Evolutionary conservation across 2,329 filamentous ascomycete genomes (phyloP), one percentile per base, ranked within the genome.

Genomic region (Cercospora zeina): DNA sequence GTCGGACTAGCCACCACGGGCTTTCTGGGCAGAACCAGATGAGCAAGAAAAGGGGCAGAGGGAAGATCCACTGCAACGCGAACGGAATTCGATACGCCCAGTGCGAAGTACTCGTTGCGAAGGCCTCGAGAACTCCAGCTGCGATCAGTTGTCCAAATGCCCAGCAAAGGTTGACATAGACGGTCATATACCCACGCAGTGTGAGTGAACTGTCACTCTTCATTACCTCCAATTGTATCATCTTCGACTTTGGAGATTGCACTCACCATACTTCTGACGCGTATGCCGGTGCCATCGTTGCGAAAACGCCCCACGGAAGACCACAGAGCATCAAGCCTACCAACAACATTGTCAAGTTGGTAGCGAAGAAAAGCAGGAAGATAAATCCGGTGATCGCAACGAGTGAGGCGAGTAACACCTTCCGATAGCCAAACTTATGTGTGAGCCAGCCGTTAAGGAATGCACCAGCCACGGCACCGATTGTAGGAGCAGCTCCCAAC

Each of bases 171-270:
- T 77, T 78, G 50, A 77, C 63, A 62, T 82, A 86, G n/a, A 81
- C 81, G 1, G 84, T 86, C n/a, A 86, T 74, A 56, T 82, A 80
- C n/a, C 81, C 82, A 14, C 85, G 79, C 39, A 87, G 77, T 1
- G 80, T 79, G 53, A 83, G 76, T 2, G 85, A 53, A 33, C 47
- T 51, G 30, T 24, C 19, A 14, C 6, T 16, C 14, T 30, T 6
- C 27, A 21, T 51, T 13, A 51, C 8, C 13, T 8, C 13, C 27
- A 11, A 19, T 30, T n/a, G 13, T 31, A 14, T n/a, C 24, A 13
- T 7, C 47, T 27, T 19, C 2, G 7, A 16, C 14, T 16, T 21
- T 31, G 47, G n/a, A 33, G 9, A 8, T 19, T 14, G 47, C n/a
- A 31, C 47, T 30, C 30, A 51, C 47, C 64, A 65, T 14, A 65